Base-by-base conservation (phyloP, 2,329 filamentous ascomycete species). In the Pseudogymnoascus sp. region DNA sequence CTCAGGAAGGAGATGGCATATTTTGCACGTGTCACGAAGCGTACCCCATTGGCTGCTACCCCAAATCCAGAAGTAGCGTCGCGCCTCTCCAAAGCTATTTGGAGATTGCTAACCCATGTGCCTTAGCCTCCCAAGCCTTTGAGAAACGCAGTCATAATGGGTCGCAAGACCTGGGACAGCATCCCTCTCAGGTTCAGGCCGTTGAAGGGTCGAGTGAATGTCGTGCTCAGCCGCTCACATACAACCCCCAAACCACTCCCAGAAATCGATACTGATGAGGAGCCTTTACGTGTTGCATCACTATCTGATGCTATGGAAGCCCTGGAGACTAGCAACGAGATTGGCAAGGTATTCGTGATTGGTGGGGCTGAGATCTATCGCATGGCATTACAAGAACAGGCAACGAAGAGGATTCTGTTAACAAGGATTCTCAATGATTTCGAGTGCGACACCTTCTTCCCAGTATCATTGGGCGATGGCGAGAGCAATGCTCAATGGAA, bases 91-190 rank as follows among this genome's bases (percentile, higher is more conserved):
- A 60, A 60, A 60, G 33, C 36, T 60, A 52, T 31, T 59, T 37
- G 58, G 36, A 59, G 36, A 39, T 18, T 59, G 58, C 58, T 59
- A 27, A 59, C 58, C 58, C 21, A 40, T 39, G 21, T 37, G 36
- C 12, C 13, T n/a, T 60, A 29, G 18, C 27, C 25, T 18, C 48
- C 31, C 18, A 58, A 61, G 31, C 29, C 62, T 13, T 65, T 74
- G 33, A 80, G 81, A 1, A 93, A 92, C 74, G 89, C 90, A 15
- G 90, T 97, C 60, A 88, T 99, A 68, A 99, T 99, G 94, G 94
- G 94, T 64, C 89, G 94, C 71, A 97, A 95, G 76, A 99, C 94
- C 0, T 99, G 93, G 87, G 91, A 96, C 60, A 91, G 87, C 66
- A 93, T 99, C 64, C 93, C 94, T 1, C 72, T 79, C 5, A 82